Evolutionary conservation across 2,329 filamentous ascomycete genomes (phyloP), one percentile per base, ranked within the genome.

Genomic region (Verticillium dahliae): DNA sequence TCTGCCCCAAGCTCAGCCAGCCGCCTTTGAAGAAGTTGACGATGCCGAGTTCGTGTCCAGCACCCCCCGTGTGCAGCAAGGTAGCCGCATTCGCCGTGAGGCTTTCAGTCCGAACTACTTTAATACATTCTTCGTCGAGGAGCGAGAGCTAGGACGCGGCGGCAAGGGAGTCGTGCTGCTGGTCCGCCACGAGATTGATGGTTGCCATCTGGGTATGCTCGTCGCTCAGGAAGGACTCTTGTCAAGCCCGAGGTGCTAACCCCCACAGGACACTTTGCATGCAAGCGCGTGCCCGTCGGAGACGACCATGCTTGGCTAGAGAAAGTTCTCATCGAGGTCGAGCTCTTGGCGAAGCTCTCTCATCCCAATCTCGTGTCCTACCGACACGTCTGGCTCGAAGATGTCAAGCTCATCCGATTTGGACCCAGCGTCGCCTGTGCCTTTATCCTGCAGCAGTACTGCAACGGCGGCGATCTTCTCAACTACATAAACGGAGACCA

Each of bases 381-480:
- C 73, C 89, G 94, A 6, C 95, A 98, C 75, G 95, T 97, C 37
- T 99, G 95, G 95, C 82, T 99, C 15, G 94, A 99, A 73, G 90
- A 97, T 72, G 88, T 90, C 60, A 86, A 90, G 67, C 85, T 96
- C 59, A 94, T 85, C 65, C 88, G 85, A 1, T 99, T 99, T 72
- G 90, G 92, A 0, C 95, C 96, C 0, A 92, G 87, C 60, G 92
- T 99, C 1, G 92, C 92, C 11, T 98, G 94, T 69, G 92, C 94
- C 4, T 99, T 97, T 72, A 99, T 99, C 62, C 82, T 99, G 7
- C 95, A 99, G 72, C 93, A 99, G 71, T 99, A 97, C 70, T 99
- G 96, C 78, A 98, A 99, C 72, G 84, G 88, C 1, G 95, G 95
- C 15, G 95, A 99, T 71, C 81, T 99, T 18, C 89, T 97, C 62